Evolutionary conservation across 352 stramenopile species (phyloP).

Genomic region (Aphanomyces astaci): DNA sequence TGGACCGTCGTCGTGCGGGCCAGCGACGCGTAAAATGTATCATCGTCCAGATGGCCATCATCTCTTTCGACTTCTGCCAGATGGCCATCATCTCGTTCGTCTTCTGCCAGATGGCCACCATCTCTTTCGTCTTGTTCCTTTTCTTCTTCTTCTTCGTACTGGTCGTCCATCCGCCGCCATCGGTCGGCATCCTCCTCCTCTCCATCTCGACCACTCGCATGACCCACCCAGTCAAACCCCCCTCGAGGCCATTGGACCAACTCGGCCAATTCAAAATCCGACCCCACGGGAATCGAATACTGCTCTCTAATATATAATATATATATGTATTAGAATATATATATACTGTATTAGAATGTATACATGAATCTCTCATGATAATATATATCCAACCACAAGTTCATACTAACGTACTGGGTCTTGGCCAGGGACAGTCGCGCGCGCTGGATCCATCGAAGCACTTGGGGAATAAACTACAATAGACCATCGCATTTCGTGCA

Average conservation of each 20-base stretch:
- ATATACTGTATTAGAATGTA: too few species aligned
- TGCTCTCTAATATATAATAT: too few species aligned
- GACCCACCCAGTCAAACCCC: background rate
- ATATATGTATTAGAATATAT: too few species aligned
- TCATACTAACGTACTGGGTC: slow-evolving; percentile 13
- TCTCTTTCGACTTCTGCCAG: background rate
- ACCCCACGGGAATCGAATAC: slow-evolving; percentile 2
- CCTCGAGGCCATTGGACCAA: background rate
- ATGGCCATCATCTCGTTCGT: background rate
- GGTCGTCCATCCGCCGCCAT: background rate
- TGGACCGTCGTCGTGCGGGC: background rate
- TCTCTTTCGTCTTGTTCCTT: background rate
- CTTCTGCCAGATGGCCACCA: background rate
- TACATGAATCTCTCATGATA: too few species aligned
- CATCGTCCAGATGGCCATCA: too few species aligned
- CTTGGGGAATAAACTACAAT: slow-evolving; percentile 18
- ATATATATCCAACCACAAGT: too few species aligned
- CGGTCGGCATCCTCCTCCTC: background rate
- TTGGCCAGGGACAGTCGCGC: background rate
- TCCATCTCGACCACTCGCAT: too few species aligned
- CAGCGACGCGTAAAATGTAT: background rate
- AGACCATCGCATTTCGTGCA: background rate
- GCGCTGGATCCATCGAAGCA: slow-evolving; percentile 21
- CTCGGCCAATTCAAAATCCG: background rate
- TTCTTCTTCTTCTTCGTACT: slow-evolving; percentile 9